phyloP scores from a whole-genome alignment of 139 green algal species.

The Chlorella ohadii region DNA sequence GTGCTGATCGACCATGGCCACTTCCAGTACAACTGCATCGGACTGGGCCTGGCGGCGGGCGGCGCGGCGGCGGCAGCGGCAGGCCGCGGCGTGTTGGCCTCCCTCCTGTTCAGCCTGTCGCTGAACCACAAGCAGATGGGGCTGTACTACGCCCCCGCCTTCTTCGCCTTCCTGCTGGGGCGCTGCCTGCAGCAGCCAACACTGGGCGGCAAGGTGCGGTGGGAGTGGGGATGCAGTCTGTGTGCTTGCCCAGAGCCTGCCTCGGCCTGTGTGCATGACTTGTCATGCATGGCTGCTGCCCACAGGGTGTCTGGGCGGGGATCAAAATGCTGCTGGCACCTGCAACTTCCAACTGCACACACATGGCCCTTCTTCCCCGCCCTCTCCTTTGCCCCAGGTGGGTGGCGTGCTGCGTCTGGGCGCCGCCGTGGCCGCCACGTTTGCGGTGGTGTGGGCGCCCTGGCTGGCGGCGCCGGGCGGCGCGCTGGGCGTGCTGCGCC shows the following conservation, averaged over 20 bases:
- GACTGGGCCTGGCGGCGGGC: constrained; percentile 79
- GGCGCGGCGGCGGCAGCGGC: constrained; percentile 54
- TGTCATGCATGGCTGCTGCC: no score
- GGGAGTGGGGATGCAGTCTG: neutral
- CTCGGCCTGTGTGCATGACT: no score
- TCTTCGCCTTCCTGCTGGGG: constrained; percentile 96
- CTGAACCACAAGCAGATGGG: constrained; percentile 99
- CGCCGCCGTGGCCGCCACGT: constrained; percentile 64
- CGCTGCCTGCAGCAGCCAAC: constrained; percentile 63
- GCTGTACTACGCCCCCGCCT: constrained; percentile 95
- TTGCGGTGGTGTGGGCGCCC: constrained; percentile 85
- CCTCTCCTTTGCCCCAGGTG: neutral
- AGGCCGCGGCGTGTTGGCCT: constrained; percentile 60
- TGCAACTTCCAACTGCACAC: neutral
- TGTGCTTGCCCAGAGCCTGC: no score
- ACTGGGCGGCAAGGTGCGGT: constrained; percentile 25
- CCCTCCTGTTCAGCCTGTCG: constrained; percentile 80
- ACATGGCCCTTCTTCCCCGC: neutral
- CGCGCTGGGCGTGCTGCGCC: constrained; percentile 45
- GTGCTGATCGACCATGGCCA: constrained; percentile 98
- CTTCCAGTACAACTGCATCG: constrained; percentile 98
- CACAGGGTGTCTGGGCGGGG: no score
- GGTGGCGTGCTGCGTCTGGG: constrained; percentile 52
- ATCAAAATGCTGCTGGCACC: no score
- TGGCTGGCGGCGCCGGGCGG: constrained; percentile 54